Evolutionary conservation across 192 early-diverging fungal genomes (phyloP), one percentile per base, ranked within the genome.

Genomic region (Podila horticola): DNA sequence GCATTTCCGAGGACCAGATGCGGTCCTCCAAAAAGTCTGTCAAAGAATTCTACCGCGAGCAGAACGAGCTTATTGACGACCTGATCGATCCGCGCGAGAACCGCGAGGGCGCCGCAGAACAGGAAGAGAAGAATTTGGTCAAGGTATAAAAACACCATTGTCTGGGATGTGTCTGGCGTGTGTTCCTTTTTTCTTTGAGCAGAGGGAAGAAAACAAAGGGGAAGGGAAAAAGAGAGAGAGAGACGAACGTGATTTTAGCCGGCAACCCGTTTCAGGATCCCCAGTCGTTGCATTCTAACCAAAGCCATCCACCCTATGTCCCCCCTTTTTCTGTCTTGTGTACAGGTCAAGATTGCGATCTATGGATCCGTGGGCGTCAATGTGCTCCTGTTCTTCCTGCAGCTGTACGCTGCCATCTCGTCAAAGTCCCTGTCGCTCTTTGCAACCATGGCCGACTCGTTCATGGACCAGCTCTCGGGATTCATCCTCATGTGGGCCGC

Each of bases 51-150:
- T 97, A 97, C 81, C 72, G 91, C 61, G 75, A 86, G 38, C 96
- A 97, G 72, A 96, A 97, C 72, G 90, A 93, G 57, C 85, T 92
- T 50, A 97, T 97, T 74, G 86, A 93, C 59, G 86, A 88, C 59
- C 89, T 95, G 50, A 77, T 97, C 38, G 82, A 86, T 10, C 89
- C 93, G 26, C 68, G 83, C 28, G 77, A 82, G 58, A 76, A 75
- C 24, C 61, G 82, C 51, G 58, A 74, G 71, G 72, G 67, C 65
- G 69, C 60, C 38, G 72, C 88, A 63, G 83, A 88, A 36, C 59
- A 74, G 15, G 76, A 85, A 52, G 67, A 69, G 24, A 66, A 60
- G 19, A 67, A 64, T 75, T 62, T 82, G 59, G 41, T 74, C 55
- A 84, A 86, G 75, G 75, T n/a, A n/a, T n/a, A n/a, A n/a, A n/a